Evolutionary conservation across 2,329 filamentous ascomycete species (phyloP).

Genomic region (Emmonsia crescens): DNA sequence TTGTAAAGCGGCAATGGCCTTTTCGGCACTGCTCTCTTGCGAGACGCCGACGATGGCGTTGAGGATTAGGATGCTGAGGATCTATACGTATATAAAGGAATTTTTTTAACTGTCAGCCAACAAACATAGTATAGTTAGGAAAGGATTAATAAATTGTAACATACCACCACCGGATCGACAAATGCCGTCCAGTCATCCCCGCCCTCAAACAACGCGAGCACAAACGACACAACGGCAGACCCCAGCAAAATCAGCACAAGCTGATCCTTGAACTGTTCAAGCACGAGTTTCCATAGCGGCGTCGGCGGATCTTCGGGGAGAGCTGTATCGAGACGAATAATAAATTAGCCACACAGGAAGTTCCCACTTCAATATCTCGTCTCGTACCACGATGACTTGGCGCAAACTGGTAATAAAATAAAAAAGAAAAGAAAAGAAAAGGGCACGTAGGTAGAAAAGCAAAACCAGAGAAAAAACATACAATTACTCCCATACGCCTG

Average conservation of each 20-base stretch:
- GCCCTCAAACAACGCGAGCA: conserved; percentile 84
- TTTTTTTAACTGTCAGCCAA: too few relatives aligned
- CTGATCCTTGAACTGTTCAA: conserved; percentile 99
- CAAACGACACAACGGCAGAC: conserved; percentile 87
- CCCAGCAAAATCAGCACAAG: conserved; percentile 89
- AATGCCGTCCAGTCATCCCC: conserved; percentile 94
- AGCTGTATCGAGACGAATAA: conserved; percentile 37
- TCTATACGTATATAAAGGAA: conserved; percentile 42
- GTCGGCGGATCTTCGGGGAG: conserved; percentile 87
- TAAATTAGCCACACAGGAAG: background rate
- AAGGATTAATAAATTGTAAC: conserved; percentile 23
- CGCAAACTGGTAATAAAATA: background rate
- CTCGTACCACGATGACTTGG: background rate
- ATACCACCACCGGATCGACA: conserved; percentile 86
- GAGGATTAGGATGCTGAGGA: conserved; percentile 89
- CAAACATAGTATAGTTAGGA: background rate
- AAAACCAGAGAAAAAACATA: conserved; percentile 22
- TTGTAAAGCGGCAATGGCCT: conserved; percentile 93
- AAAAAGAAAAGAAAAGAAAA: background rate
- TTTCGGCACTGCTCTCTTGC: conserved; percentile 96
- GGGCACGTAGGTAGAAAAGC: too few relatives aligned
- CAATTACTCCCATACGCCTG: conserved; percentile 46
- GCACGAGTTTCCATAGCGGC: conserved; percentile 87
- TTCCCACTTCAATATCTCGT: background rate
- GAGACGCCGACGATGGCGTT: conserved; percentile 97